A percentile compares a stretch with the other conserved stretches of the same genome.
phyloP scores from a whole-genome alignment of 2,329 filamentous ascomycete genomes.

The Dactylellina drechsleri region DNA sequence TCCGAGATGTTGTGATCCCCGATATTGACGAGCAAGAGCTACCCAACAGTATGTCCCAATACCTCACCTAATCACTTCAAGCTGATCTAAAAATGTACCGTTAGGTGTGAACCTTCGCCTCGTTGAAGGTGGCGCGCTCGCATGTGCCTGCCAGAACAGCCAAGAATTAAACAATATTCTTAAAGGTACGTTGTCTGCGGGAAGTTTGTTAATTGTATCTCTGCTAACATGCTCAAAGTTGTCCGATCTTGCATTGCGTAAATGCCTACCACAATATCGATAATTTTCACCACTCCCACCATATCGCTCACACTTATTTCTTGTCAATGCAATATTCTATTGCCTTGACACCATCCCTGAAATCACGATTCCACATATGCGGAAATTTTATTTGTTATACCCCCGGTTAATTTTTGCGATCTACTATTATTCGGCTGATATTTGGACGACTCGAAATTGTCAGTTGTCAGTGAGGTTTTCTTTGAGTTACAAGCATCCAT shows the following conservation, averaged over 20 bases:
- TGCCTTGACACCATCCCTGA: not conserved
- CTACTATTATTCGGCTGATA: not conserved
- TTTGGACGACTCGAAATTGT: constrained; percentile 7
- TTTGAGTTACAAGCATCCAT: constrained; percentile 30
- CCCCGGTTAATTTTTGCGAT: constrained; percentile 22
- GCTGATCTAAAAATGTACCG: constrained; percentile 10
- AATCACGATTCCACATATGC: constrained; percentile 27
- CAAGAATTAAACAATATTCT: constrained; percentile 67
- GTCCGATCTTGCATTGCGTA: constrained; percentile 53
- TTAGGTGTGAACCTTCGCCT: constrained; percentile 70
- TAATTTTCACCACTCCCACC: not conserved
- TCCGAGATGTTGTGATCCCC: constrained; percentile 79
- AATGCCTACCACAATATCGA: constrained; percentile 1
- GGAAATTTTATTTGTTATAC: constrained; percentile 21
- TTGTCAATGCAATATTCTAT: constrained; percentile 1
- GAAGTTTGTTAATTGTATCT: not conserved
- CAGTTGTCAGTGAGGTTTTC: constrained; percentile 30
- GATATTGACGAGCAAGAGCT: constrained; percentile 93
- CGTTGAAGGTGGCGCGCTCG: constrained; percentile 70
- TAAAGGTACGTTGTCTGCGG: constrained; percentile 62
- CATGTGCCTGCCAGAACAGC: constrained; percentile 71
- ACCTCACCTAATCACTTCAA: constrained; percentile 60
- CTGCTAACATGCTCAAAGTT: constrained; percentile 29
- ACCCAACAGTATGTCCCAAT: constrained; percentile 74
- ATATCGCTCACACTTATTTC: not conserved